These are phyloP conservation scores for Colletotrichum chlorophyti DNA, from an alignment of 2,329 filamentous ascomycete genomes.

Conservation along the genomic window DNA sequence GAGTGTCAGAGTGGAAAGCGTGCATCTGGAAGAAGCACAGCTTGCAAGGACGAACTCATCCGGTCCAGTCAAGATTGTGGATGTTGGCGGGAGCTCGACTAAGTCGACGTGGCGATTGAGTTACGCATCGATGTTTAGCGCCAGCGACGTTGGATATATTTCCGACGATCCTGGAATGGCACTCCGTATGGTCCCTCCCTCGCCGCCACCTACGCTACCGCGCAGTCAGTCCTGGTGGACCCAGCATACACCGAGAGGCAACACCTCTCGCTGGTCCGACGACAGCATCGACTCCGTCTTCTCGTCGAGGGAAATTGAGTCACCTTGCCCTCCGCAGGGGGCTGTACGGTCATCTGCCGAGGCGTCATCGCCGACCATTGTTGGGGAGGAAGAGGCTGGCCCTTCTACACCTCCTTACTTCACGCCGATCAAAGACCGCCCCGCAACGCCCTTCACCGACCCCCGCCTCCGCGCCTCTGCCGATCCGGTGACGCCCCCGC, in stretches of 20 bases:
- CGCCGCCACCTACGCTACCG: constrained; percentile 13
- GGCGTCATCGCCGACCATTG: constrained; percentile 16
- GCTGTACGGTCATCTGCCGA: constrained; percentile 18
- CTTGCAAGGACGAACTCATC: constrained; percentile 24
- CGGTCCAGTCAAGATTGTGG: constrained; percentile 19
- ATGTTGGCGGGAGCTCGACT: constrained; percentile 23
- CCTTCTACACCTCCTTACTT: not conserved
- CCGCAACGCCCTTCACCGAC: constrained; percentile 21
- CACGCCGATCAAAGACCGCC: constrained; percentile 17
- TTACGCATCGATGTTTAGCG: not conserved
- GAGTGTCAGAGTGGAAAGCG: constrained; percentile 18
- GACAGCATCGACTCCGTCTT: constrained; percentile 23
- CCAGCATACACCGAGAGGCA: constrained; percentile 1
- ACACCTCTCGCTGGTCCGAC: constrained; percentile 27
- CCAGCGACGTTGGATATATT: constrained; percentile 1
- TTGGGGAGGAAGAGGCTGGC: constrained; percentile 14
- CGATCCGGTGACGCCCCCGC: constrained; percentile 20
- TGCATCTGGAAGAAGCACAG: constrained; percentile 21
- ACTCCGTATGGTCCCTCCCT: not conserved
- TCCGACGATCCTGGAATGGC: not conserved
- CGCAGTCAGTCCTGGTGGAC: not conserved
- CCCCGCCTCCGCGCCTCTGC: constrained; percentile 2
- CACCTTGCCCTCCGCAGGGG: constrained; percentile 10
- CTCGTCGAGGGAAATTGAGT: constrained; percentile 20
- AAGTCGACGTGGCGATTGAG: constrained; percentile 10